Conservation (phyloP, 805 yeast genomes). For the Kluyveromyces nonfermentans region DNA sequence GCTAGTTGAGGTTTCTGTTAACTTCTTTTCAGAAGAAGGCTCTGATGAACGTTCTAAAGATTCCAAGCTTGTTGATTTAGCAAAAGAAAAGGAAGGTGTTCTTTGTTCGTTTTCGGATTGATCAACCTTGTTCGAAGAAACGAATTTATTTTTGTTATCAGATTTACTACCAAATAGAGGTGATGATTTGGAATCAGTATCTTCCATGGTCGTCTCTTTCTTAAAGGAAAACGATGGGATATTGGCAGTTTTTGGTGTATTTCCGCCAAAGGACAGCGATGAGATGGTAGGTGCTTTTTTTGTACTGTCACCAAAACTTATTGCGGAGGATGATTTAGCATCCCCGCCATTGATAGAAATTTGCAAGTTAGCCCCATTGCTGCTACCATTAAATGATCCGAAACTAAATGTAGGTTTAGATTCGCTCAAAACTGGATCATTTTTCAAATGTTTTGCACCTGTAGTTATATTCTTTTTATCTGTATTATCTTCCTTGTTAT, state of each 20-base stretch:
- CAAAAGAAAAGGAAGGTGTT: slow-evolving; percentile 1
- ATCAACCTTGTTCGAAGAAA: background rate
- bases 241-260: background rate
- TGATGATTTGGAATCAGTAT: background rate
- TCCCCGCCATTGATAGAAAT: background rate
- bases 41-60: background rate
- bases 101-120: background rate
- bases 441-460: background rate
- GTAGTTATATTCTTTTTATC: background rate
- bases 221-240: slow-evolving; percentile 3
- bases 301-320: background rate
- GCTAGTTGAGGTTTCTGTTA: background rate
- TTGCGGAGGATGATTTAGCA: background rate
- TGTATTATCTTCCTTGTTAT: background rate
- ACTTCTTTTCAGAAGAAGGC: background rate
- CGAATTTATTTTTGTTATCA: background rate
- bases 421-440: background rate
- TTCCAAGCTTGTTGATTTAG: background rate
- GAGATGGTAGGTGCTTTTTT: background rate
- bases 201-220: background rate
- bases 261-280: background rate
- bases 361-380: background rate
- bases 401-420: slow-evolving; percentile 3
- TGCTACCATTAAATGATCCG: background rate
- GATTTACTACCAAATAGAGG: background rate